Conservation (phyloP, 495 filamentous ascomycete genomes). For the Penicillium subrubescens region DNA sequence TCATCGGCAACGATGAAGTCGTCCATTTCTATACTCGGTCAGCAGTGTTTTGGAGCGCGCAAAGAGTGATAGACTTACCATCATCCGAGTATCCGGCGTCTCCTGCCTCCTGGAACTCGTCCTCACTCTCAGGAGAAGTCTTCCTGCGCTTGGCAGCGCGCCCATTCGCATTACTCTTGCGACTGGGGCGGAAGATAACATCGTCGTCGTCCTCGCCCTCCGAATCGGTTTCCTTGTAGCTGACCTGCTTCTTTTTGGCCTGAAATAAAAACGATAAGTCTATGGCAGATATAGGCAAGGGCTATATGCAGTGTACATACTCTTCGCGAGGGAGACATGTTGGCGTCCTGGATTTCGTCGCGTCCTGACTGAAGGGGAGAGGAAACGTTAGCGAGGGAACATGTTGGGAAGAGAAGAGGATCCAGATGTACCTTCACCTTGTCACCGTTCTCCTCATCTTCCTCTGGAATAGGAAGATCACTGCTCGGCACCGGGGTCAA, state of each 20-base stretch:
- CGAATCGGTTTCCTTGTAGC: constrained; percentile 51
- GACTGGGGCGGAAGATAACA: constrained; percentile 47
- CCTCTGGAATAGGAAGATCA: constrained; percentile 53
- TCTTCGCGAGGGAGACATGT: constrained; percentile 49
- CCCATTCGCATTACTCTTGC: constrained; percentile 35
- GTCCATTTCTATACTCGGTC: constrained; percentile 62
- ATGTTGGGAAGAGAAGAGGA: constrained; percentile 8
- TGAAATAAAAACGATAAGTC: constrained; percentile 21
- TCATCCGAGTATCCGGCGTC: constrained; percentile 58
- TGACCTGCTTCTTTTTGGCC: constrained; percentile 48
- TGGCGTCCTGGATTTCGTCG: constrained; percentile 21
- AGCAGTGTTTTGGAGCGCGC: constrained; percentile 12
- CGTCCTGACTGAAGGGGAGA: constrained; percentile 19
- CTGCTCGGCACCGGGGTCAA: constrained; percentile 82
- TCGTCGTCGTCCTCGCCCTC: constrained; percentile 61
- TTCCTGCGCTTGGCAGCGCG: constrained; percentile 54
- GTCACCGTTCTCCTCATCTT: constrained; percentile 35
- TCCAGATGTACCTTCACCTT: constrained; percentile 24
- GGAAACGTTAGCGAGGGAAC: constrained; percentile 13
- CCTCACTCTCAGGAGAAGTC: constrained; percentile 57
- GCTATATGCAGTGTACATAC: constrained; percentile 26
- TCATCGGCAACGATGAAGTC: constrained; percentile 85
- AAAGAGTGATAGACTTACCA: constrained; percentile 46
- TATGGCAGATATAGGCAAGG: not conserved
- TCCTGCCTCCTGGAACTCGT: constrained; percentile 66